These are phyloP conservation scores for Rhynchosporium secalis DNA, from an alignment of 2,329 filamentous ascomycete genomes.

Conservation along the genomic window DNA sequence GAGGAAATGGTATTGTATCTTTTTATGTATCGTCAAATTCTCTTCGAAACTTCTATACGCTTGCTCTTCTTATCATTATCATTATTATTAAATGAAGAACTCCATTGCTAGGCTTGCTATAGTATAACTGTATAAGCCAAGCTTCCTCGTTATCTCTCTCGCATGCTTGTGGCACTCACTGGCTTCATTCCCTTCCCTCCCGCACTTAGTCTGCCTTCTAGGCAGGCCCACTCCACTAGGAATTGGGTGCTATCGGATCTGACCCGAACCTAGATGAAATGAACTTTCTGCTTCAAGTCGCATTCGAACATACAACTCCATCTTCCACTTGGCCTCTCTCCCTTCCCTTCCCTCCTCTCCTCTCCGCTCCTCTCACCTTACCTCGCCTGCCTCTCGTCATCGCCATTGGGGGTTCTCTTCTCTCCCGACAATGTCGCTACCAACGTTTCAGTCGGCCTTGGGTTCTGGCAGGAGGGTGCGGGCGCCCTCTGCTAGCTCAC, in stretches of 20 bases:
- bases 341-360: neutral
- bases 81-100: too few relatives aligned
- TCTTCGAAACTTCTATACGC: too few relatives aligned
- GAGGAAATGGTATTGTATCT: too few relatives aligned
- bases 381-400: neutral
- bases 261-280: neutral
- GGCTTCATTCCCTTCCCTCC: constrained; percentile 8
- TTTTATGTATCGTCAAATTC: too few relatives aligned
- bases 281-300: too few relatives aligned
- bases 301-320: neutral
- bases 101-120: too few relatives aligned
- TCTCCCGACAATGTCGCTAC: constrained; percentile 30
- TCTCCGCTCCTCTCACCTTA: neutral
- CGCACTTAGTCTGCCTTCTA: constrained; percentile 13
- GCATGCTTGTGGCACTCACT: neutral
- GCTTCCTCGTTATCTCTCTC: neutral
- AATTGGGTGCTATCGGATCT: neutral
- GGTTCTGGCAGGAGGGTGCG: constrained; percentile 26
- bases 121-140: neutral
- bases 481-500: constrained; percentile 31
- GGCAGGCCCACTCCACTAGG: neutral
- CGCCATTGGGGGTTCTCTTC: constrained; percentile 8
- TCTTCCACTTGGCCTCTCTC: neutral
- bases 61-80: too few relatives aligned
- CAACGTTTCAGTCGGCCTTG: constrained; percentile 24